Percentiles rank a stretch among this genome's conserved stretches.
phyloP scores from a whole-genome alignment of 116 monocot species.

The Cymodocea nodosa region DNA sequence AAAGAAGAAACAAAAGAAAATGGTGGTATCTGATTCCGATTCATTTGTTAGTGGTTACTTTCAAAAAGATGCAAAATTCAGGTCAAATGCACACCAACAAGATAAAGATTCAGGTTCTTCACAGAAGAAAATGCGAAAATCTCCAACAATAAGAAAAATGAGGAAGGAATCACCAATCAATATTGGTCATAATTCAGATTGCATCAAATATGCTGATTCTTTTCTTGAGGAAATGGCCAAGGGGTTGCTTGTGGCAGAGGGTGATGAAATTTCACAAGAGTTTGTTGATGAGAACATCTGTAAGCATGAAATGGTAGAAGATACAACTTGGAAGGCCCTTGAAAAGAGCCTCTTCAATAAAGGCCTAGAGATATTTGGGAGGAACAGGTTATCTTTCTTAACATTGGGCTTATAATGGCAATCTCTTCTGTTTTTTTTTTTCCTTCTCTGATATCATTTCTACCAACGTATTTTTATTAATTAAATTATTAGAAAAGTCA shows the following conservation, averaged over 20 bases:
- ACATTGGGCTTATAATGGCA: no score
- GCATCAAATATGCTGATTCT: constrained; percentile 27
- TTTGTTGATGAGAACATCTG: constrained; percentile 68
- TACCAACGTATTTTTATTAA: no score
- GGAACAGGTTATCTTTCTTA: constrained; percentile 35
- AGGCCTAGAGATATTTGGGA: constrained; percentile 92
- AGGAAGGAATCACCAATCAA: constrained; percentile 21
- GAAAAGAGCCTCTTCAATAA: constrained; percentile 74
- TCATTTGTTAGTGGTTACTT: constrained; percentile 43
- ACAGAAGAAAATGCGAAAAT: constrained; percentile 22
- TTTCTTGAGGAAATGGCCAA: constrained; percentile 19
- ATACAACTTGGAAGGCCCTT: constrained; percentile 53
- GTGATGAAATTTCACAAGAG: constrained; percentile 53
- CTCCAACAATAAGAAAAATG: constrained; percentile 25
- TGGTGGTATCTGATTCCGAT: constrained; percentile 43
- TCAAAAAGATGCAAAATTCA: constrained; percentile 42
- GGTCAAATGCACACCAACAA: constrained; percentile 34
- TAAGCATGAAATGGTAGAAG: constrained; percentile 24
- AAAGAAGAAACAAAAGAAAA: constrained; percentile 64
- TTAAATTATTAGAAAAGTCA: no score
- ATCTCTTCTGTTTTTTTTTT: no score
- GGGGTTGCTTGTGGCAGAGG: constrained; percentile 18
- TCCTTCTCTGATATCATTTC: no score
- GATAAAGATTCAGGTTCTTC: constrained; percentile 45
- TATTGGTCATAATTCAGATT: constrained; percentile 19